Conservation (phyloP, 2,329 filamentous ascomycete species). For the Penicillium sp. region DNA sequence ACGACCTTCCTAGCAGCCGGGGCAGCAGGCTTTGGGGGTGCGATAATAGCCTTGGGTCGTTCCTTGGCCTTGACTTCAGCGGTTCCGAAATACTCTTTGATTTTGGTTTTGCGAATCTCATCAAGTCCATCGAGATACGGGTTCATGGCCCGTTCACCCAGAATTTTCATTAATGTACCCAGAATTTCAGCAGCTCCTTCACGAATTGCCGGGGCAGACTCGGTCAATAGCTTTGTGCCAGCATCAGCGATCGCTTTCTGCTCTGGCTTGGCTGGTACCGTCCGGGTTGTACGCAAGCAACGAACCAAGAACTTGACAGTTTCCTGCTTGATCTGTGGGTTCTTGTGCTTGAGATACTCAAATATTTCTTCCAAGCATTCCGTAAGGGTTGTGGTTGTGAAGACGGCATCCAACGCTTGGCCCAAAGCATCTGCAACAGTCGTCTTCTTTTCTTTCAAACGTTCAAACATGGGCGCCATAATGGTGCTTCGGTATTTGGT, state of each 20-base stretch:
- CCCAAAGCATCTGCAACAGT: conserved; percentile 84
- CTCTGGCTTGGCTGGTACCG: conserved; percentile 81
- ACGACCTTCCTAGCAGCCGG: conserved; percentile 59
- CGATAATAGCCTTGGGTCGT: conserved; percentile 75
- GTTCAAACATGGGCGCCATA: conserved; percentile 88
- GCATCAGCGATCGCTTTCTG: conserved; percentile 82
- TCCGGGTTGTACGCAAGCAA: conserved; percentile 76
- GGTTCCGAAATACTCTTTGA: conserved; percentile 85
- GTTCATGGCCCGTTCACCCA: conserved; percentile 94
- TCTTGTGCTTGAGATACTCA: conserved; percentile 86
- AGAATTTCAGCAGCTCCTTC: conserved; percentile 88
- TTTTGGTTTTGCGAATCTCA: conserved; percentile 91
- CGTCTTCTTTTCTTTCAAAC: conserved; percentile 95
- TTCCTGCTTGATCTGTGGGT: conserved; percentile 95
- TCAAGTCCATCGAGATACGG: conserved; percentile 88
- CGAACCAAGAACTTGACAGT: conserved; percentile 91
- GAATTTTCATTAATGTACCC: conserved; percentile 96
- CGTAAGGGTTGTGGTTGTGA: conserved; percentile 65
- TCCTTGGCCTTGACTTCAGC: conserved; percentile 86
- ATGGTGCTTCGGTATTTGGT: conserved; percentile 76
- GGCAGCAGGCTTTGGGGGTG: conserved; percentile 59
- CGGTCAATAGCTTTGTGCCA: conserved; percentile 83
- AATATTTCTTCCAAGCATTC: conserved; percentile 92
- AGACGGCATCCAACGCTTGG: conserved; percentile 74
- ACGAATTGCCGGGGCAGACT: conserved; percentile 81